Conservation (phyloP, 176 grass and related monocot species). For the Eleusine coracana region DNA sequence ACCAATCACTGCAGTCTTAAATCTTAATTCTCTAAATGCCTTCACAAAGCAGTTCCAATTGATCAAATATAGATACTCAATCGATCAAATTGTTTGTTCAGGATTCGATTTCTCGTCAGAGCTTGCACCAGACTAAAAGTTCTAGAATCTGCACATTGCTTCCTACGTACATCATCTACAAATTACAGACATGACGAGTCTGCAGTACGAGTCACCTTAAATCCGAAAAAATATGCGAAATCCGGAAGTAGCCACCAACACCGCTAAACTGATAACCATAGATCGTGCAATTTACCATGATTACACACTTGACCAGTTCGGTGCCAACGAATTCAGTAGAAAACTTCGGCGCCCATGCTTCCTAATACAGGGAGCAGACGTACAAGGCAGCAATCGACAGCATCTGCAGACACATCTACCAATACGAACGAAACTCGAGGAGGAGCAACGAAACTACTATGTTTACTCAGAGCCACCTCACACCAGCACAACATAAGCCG, state of each 20-base stretch:
- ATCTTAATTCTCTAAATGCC: neutral
- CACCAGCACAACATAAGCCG: neutral
- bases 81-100: neutral
- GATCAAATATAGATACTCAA: neutral
- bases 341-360: neutral
- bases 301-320: neutral
- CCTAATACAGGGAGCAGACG: neutral
- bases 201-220: neutral
- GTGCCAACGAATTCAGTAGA: neutral
- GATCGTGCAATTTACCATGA: neutral
- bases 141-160: neutral
- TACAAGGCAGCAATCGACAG: neutral
- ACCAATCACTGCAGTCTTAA: too few relatives aligned
- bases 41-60: neutral
- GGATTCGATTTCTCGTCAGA: neutral
- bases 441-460: neutral
- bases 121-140: neutral
- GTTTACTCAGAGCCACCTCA: neutral
- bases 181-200: neutral
- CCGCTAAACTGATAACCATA: neutral
- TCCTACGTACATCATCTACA: neutral
- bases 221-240: neutral
- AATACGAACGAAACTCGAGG: neutral
- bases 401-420: neutral
- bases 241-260: neutral